A percentile compares a stretch with the other conserved stretches of the same genome.
These are phyloP conservation scores for Gnaphalium uliginosum DNA, from an alignment of 129 eudicot species.

Conservation along the genomic window DNA sequence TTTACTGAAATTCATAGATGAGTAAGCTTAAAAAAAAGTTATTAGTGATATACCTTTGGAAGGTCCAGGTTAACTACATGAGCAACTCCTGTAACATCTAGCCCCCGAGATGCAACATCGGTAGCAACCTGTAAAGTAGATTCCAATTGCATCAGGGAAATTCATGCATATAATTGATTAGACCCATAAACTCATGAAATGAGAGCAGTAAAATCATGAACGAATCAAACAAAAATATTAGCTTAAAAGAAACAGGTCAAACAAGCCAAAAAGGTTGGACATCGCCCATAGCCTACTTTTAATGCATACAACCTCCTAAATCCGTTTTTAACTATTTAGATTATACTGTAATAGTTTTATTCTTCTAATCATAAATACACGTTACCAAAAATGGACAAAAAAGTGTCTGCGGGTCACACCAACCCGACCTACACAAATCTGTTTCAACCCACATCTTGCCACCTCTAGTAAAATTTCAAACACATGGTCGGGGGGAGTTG, in stretches of 20 bases:
- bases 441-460: neutral
- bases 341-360: neutral
- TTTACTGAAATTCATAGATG: neutral
- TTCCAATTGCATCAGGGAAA: neutral
- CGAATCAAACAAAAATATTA: neutral
- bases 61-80: constrained; percentile 88
- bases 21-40: neutral
- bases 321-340: neutral
- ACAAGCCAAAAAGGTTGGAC: neutral
- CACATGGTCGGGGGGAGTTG: neutral
- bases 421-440: neutral
- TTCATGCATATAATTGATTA: neutral
- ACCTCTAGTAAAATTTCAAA: neutral
- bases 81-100: constrained; percentile 88
- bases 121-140: constrained; percentile 72
- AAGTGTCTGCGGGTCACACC: neutral
- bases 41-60: constrained; percentile 57
- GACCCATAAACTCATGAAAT: neutral
- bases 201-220: neutral
- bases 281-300: neutral
- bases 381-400: neutral
- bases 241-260: neutral
- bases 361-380: neutral
- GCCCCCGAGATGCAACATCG: constrained; percentile 89
- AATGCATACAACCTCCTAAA: neutral